phyloP scores from a whole-genome alignment of 1,284 basidiomycete species.

The Apiotrichum gamsii region DNA sequence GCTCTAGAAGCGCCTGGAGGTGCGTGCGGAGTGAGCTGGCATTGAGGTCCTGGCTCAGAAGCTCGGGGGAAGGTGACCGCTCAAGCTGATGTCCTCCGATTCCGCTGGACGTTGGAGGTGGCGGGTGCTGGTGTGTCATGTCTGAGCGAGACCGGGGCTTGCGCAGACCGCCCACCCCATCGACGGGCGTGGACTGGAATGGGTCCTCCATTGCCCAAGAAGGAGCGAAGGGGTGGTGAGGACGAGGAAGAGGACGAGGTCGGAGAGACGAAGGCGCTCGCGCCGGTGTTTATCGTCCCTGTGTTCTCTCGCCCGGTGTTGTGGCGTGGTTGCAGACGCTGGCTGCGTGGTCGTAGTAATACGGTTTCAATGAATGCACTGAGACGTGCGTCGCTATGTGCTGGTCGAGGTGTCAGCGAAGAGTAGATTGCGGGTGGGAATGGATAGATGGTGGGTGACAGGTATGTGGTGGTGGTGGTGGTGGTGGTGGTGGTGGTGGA shows the following conservation, averaged over 20 bases:
- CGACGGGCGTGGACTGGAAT: slow-evolving; percentile 20
- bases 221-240: neutral
- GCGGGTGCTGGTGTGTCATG: slow-evolving; percentile 27
- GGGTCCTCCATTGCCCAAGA: slow-evolving; percentile 30
- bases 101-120: slow-evolving; percentile 25
- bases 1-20: slow-evolving; percentile 72
- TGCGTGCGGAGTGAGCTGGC: slow-evolving; percentile 42
- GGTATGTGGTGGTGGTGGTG: neutral
- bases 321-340: neutral
- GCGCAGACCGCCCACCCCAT: slow-evolving; percentile 4
- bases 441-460: neutral
- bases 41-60: slow-evolving; percentile 20
- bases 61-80: slow-evolving; percentile 10
- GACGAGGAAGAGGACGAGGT: neutral
- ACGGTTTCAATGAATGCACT: no score
- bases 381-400: no score
- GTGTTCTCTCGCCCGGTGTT: neutral
- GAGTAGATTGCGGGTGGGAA: no score
- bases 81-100: slow-evolving; percentile 21
- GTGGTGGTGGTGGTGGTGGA: neutral
- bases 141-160: slow-evolving; percentile 40
- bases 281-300: neutral
- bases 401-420: no score
- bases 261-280: neutral
- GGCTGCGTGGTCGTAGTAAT: no score